These are phyloP conservation scores for Phyllostachys edulis DNA, from an alignment of 176 grass and related monocot genomes.

Conservation along the genomic window DNA sequence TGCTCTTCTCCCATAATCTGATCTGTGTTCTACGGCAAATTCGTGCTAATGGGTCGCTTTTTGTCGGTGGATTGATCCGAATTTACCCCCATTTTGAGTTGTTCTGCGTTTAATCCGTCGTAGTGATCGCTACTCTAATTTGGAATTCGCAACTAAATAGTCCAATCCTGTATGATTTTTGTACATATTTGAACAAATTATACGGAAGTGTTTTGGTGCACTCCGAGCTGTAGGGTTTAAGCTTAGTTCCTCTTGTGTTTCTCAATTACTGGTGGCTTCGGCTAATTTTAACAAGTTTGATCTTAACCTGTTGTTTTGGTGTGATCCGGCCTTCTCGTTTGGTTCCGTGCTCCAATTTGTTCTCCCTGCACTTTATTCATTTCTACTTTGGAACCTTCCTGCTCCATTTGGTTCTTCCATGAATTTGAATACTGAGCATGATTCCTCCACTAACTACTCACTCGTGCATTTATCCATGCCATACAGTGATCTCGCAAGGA, in stretches of 20 bases:
- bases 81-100: neutral
- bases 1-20: neutral
- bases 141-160: neutral
- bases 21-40: neutral
- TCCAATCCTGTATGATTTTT: neutral
- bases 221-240: neutral
- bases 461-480: conserved; percentile 13
- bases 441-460: neutral
- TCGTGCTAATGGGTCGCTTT: neutral
- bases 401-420: neutral
- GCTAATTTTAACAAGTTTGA: conserved; percentile 9
- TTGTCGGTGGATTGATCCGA: neutral
- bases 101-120: neutral
- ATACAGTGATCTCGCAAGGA: conserved; percentile 83
- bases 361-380: too few species aligned
- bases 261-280: neutral
- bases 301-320: neutral
- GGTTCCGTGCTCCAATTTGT: too few species aligned
- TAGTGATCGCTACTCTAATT: neutral
- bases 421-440: neutral
- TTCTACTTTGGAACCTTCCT: too few species aligned
- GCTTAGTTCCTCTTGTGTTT: neutral
- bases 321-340: neutral
- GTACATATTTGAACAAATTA: neutral
- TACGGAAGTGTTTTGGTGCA: conserved; percentile 1